phyloP scores from a whole-genome alignment of 2,329 filamentous ascomycete species.

The Nemania diffusa region DNA sequence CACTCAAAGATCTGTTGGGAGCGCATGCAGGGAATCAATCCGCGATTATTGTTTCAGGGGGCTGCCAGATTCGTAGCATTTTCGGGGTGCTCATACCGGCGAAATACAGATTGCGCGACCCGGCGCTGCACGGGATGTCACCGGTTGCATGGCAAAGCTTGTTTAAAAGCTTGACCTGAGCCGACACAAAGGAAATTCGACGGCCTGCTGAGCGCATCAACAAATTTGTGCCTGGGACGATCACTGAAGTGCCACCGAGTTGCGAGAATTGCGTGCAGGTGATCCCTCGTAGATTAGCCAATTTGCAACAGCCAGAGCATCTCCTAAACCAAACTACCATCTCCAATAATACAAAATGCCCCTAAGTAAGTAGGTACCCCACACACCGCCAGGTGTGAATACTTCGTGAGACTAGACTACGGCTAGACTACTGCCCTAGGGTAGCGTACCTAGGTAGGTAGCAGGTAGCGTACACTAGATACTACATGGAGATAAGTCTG shows the following conservation, averaged over 20 bases:
- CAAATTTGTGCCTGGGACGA: background rate
- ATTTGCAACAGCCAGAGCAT: background rate
- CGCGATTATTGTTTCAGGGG: slow-evolving; percentile 2
- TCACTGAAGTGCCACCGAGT: background rate
- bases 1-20: background rate
- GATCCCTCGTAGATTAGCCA: slow-evolving; percentile 10
- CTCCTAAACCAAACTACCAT: background rate
- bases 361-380: background rate
- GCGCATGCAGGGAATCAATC: background rate
- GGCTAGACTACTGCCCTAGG: background rate
- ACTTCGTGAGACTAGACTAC: background rate
- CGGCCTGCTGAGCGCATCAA: background rate
- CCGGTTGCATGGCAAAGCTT: slow-evolving; percentile 44
- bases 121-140: slow-evolving; percentile 37
- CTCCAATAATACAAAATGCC: slow-evolving; percentile 12
- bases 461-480: too few relatives aligned
- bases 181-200: slow-evolving; percentile 10
- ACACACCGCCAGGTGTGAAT: slow-evolving; percentile 12
- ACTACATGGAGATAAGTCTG: too few relatives aligned
- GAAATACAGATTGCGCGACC: slow-evolving; percentile 34
- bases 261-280: background rate
- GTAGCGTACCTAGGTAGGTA: too few relatives aligned
- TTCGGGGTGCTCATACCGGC: slow-evolving; percentile 29
- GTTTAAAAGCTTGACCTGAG: slow-evolving; percentile 43
- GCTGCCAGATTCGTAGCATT: slow-evolving; percentile 28